Conservation (phyloP, 176 grass and related monocot genomes). For the Typha latifolia region DNA sequence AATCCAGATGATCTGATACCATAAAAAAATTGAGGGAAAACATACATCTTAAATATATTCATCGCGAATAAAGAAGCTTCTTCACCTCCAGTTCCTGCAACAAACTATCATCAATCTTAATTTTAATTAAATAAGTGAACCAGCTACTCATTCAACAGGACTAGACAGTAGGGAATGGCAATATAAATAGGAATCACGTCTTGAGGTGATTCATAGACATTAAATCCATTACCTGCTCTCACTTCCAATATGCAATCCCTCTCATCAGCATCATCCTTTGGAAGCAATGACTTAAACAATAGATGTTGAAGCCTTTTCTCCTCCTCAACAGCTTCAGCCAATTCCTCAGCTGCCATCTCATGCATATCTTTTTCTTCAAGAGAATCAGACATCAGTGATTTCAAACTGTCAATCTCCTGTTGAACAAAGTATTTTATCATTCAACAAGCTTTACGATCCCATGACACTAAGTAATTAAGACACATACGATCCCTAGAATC, state of each 20-base stretch:
- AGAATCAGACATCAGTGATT: conserved; percentile 45
- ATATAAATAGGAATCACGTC: neutral
- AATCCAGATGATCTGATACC: neutral
- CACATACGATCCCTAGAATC: neutral
- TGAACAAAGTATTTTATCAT: neutral
- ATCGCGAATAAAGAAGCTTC: conserved; percentile 94
- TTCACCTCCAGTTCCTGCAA: conserved; percentile 84
- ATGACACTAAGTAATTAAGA: neutral
- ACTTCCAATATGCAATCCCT: conserved; percentile 86
- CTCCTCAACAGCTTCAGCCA: conserved; percentile 42
- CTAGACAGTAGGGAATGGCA: neutral
- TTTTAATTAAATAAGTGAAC: too few relatives aligned
- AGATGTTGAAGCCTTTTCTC: conserved; percentile 45
- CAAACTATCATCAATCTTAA: conserved; percentile 12
- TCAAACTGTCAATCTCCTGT: conserved; percentile 63
- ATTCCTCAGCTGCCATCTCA: conserved; percentile 67
- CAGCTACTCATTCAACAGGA: neutral
- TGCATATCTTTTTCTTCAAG: conserved; percentile 68
- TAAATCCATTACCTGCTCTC: conserved; percentile 49
- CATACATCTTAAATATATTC: conserved; percentile 90
- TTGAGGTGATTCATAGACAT: neutral
- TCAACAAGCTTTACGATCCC: neutral
- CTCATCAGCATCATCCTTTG: conserved; percentile 90
- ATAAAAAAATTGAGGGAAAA: conserved; percentile 2
- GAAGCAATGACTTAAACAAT: conserved; percentile 58